A percentile compares a stretch with the other conserved stretches of the same genome.
These are phyloP conservation scores for Nemania serpens DNA, from an alignment of 2,329 filamentous ascomycete genomes.

Conservation along the genomic window DNA sequence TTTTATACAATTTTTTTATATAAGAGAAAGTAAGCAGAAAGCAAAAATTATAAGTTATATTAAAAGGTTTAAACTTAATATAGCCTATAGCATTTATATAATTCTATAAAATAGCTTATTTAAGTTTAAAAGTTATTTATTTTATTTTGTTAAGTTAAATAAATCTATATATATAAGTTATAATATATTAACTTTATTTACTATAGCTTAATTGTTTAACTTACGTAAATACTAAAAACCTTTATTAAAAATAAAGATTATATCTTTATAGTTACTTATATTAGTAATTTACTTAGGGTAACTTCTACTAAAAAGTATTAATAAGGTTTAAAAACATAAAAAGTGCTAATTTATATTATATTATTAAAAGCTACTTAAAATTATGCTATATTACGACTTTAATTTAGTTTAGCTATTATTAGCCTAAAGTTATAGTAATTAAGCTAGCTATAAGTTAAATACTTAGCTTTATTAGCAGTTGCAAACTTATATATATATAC, in stretches of 20 bases:
- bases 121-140: neutral
- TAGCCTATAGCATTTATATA: neutral
- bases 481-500: neutral
- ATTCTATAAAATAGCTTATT: neutral
- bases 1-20: too few relatives aligned
- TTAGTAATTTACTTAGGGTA: neutral
- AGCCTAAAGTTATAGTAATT: neutral
- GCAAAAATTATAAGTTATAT: too few relatives aligned
- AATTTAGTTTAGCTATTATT: neutral
- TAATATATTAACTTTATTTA: neutral
- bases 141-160: neutral
- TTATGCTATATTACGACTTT: neutral
- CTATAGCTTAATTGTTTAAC: neutral
- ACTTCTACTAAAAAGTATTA: neutral
- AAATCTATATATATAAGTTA: neutral
- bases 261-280: neutral
- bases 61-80: neutral
- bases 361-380: neutral
- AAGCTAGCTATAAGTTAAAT: neutral
- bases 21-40: too few relatives aligned
- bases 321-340: neutral
- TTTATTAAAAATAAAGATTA: neutral
- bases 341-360: neutral
- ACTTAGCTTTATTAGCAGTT: neutral
- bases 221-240: neutral